phyloP scores from a whole-genome alignment of 805 yeast genomes.

The Candida methanosorbosa region DNA sequence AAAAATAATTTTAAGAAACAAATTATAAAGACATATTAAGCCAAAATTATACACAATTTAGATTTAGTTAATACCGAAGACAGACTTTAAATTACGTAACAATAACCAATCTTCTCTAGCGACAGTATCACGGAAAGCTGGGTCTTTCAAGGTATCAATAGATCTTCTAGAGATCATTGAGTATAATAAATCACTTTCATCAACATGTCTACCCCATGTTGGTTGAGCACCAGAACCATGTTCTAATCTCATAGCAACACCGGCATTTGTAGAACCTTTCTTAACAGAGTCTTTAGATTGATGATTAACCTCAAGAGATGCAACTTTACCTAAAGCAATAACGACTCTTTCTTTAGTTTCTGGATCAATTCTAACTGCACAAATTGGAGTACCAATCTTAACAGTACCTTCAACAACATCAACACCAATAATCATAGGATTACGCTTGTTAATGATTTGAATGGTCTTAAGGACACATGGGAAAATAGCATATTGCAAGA shows the following conservation, averaged over 20 bases:
- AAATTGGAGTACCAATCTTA: conserved; percentile 89
- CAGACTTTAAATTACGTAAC: conserved; percentile 78
- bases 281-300: conserved; percentile 69
- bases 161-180: conserved; percentile 87
- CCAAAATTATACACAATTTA: no score
- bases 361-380: conserved; percentile 88
- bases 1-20: no score
- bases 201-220: conserved; percentile 98
- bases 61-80: conserved; percentile 76
- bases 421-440: conserved; percentile 99
- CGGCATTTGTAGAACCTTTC: conserved; percentile 94
- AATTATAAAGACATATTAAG: no score
- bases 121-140: conserved; percentile 93
- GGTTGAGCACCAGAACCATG: conserved; percentile 91
- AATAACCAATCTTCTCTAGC: conserved; percentile 94
- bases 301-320: conserved; percentile 93
- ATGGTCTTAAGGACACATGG: conserved; percentile 93
- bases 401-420: conserved; percentile 90
- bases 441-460: conserved; percentile 95
- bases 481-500: conserved; percentile 80
- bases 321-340: conserved; percentile 78
- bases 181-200: conserved; percentile 82
- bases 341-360: conserved; percentile 65
- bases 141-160: conserved; percentile 95
- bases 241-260: conserved; percentile 97